Percentiles rank a stretch among this genome's conserved stretches.
These are phyloP conservation scores for Wickerhamomyces strasburgensis DNA, from an alignment of 805 yeast species.

Conservation along the genomic window DNA sequence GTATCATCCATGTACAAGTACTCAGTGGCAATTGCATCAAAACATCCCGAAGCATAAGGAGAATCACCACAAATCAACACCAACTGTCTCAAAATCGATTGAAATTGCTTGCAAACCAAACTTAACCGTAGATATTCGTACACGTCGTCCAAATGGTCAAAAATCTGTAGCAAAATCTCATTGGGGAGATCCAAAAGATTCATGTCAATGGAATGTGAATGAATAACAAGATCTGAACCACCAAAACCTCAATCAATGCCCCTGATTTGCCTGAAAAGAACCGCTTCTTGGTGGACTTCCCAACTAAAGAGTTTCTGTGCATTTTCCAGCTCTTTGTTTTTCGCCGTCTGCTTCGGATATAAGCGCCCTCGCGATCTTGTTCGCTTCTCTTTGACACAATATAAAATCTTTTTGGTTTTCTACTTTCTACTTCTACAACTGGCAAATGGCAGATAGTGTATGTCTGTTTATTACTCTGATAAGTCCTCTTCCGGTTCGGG, in stretches of 20 bases:
- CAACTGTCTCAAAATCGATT: slow-evolving; percentile 8
- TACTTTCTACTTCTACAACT: no score
- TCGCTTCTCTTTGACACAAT: no score
- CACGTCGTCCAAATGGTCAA: slow-evolving; percentile 15
- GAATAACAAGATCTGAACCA: neutral
- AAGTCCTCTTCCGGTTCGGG: slow-evolving; percentile 17
- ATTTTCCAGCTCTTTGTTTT: no score
- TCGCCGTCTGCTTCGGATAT: no score
- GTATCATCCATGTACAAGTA: slow-evolving; percentile 5
- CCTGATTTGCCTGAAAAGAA: no score
- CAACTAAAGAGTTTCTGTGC: no score
- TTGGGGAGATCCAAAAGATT: slow-evolving; percentile 17
- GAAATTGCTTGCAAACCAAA: slow-evolving; percentile 15
- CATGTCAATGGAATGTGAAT: neutral
- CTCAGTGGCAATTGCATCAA: slow-evolving; percentile 9
- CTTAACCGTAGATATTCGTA: slow-evolving; percentile 12
- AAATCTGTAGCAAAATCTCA: slow-evolving; percentile 15
- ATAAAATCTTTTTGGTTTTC: no score
- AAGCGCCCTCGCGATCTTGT: no score
- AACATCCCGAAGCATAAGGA: slow-evolving; percentile 5
- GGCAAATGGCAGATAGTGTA: no score
- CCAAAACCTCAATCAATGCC: no score
- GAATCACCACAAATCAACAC: slow-evolving; percentile 21
- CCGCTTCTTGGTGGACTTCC: no score
- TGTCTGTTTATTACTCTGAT: no score